Conservation (phyloP, 2,329 filamentous ascomycete species). For the Hymenoscyphus infarciens region DNA sequence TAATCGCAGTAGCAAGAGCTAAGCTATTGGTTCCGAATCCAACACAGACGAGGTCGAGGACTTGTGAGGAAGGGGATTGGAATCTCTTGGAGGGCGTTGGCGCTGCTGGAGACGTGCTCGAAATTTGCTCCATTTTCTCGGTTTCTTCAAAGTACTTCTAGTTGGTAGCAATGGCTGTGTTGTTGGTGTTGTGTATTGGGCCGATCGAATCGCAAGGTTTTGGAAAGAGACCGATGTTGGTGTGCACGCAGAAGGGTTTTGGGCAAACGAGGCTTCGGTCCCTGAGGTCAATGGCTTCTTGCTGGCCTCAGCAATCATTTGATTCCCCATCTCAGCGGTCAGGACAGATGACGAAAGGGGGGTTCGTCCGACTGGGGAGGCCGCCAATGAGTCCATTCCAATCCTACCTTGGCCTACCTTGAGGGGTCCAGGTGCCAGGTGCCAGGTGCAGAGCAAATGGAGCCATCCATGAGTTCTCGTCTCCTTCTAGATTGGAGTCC, state of each 20-base stretch:
- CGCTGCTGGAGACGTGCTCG: not conserved
- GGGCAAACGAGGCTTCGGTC: not conserved
- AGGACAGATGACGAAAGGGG: not conserved
- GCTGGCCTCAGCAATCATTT: not conserved
- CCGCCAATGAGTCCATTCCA: not conserved
- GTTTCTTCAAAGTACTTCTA: not conserved
- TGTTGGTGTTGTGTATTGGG: not conserved
- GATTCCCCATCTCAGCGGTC: not conserved
- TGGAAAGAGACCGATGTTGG: not conserved
- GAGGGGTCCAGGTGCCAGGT: too few relatives aligned
- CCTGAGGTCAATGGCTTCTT: not conserved
- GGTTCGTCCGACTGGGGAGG: not conserved
- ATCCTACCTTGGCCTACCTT: not conserved
- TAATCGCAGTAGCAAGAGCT: slow-evolving; percentile 62
- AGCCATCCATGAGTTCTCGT: too few relatives aligned
- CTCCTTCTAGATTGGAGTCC: not conserved
- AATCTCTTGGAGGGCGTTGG: not conserved
- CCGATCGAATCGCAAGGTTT: not conserved
- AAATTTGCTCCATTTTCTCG: slow-evolving; percentile 7
- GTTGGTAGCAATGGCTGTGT: not conserved
- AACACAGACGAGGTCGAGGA: slow-evolving; percentile 56
- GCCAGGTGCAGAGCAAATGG: too few relatives aligned
- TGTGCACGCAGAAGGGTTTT: not conserved
- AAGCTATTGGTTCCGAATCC: slow-evolving; percentile 67
- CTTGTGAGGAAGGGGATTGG: slow-evolving; percentile 1